A percentile compares a stretch with the other conserved stretches of the same genome.
These are phyloP conservation scores for Striga hermonthica DNA, from an alignment of 305 asterid species.

Conservation along the genomic window DNA sequence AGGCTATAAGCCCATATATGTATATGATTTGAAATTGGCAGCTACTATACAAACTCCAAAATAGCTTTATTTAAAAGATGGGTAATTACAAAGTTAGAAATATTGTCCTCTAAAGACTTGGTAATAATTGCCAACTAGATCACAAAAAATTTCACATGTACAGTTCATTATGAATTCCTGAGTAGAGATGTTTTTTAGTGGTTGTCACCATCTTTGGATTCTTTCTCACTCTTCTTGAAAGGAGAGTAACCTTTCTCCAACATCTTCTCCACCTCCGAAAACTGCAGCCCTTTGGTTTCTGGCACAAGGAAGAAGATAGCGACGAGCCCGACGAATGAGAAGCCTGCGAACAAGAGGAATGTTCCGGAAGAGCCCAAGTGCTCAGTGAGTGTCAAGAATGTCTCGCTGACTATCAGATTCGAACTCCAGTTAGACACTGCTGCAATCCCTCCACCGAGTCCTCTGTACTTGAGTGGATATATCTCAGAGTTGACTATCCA, in stretches of 20 bases:
- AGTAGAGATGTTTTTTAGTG: background rate
- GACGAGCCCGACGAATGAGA: conserved; percentile 49
- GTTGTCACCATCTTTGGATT: conserved; percentile 9
- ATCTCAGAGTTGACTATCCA: conserved; percentile 79
- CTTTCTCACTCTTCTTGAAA: conserved; percentile 34
- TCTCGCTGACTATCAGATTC: conserved; percentile 55
- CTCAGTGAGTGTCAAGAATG: conserved; percentile 61
- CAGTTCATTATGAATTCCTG: background rate
- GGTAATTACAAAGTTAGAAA: conserved; percentile 1
- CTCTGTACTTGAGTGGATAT: conserved; percentile 63
- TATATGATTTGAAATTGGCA: background rate
- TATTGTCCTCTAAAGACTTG: background rate
- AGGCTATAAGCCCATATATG: background rate
- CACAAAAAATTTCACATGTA: background rate
- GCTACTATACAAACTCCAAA: background rate
- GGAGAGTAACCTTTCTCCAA: conserved; percentile 57
- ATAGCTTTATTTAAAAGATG: background rate
- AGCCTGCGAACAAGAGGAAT: conserved; percentile 65
- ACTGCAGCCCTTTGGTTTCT: conserved; percentile 68
- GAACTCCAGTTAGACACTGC: conserved; percentile 72
- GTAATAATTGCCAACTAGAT: background rate
- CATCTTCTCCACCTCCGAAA: conserved; percentile 62
- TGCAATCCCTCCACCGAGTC: conserved; percentile 72
- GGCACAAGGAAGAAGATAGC: conserved; percentile 62
- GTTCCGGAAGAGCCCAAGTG: conserved; percentile 62